A percentile compares a stretch with the other conserved stretches of the same genome.
These are phyloP conservation scores for Neophaeococcomyces aloes DNA, from an alignment of 2,329 filamentous ascomycete species.

Conservation along the genomic window DNA sequence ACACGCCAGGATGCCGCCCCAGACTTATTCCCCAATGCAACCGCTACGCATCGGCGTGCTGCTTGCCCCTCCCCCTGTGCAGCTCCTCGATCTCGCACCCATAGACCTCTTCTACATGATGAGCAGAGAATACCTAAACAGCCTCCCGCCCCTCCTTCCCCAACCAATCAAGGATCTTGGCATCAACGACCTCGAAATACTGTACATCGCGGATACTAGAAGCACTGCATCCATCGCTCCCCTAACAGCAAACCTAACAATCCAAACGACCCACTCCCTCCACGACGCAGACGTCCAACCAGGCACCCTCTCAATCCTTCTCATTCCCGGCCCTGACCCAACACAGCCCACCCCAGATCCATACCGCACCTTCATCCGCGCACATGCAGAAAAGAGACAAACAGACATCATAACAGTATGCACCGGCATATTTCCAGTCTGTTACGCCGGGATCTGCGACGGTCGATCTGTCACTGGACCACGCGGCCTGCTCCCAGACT, in stretches of 20 bases:
- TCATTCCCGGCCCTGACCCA: conserved; percentile 31
- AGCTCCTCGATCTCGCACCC: conserved; percentile 31
- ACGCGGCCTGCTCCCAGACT: conserved; percentile 11
- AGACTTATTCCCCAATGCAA: not conserved
- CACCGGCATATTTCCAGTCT: conserved; percentile 17
- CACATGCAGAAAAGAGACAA: conserved; percentile 24
- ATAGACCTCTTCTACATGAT: conserved; percentile 33
- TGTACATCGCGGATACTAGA: conserved; percentile 1
- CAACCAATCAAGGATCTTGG: conserved; percentile 23
- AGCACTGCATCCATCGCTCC: not conserved
- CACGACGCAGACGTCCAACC: conserved; percentile 25
- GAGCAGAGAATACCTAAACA: conserved; percentile 24
- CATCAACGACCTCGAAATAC: conserved; percentile 6
- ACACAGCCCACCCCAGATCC: conserved; percentile 21
- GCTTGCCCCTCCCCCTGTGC: conserved; percentile 25
- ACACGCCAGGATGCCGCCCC: too few relatives aligned
- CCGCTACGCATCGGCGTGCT: conserved; percentile 29
- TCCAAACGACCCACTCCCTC: conserved; percentile 24
- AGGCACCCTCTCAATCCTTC: conserved; percentile 28
- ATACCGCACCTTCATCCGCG: conserved; percentile 25
- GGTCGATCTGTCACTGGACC: conserved; percentile 17
- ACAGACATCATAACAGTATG: conserved; percentile 20
- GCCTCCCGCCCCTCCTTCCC: conserved; percentile 24
- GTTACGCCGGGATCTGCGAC: conserved; percentile 17
- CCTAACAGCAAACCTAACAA: conserved; percentile 24